These are phyloP conservation scores for Xylaria multiplex DNA, from an alignment of 2,329 filamentous ascomycete species.

Conservation along the genomic window DNA sequence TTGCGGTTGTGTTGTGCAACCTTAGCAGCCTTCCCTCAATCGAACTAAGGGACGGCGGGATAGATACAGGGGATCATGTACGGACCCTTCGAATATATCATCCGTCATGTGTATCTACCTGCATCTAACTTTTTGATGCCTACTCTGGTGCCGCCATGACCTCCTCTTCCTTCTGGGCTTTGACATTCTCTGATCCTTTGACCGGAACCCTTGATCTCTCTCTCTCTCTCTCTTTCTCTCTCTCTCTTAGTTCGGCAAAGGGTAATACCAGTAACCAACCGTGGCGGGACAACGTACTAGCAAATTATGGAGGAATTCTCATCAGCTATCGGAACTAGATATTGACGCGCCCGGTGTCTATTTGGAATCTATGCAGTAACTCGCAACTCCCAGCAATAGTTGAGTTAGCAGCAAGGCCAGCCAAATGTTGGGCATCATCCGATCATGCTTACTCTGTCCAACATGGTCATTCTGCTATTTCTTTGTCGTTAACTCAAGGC, in stretches of 20 bases:
- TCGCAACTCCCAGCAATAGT: background rate
- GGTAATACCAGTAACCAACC: slow-evolving; percentile 16
- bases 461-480: background rate
- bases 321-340: slow-evolving; percentile 1
- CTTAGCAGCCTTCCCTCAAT: slow-evolving; percentile 21
- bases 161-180: slow-evolving; percentile 15
- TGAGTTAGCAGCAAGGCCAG: slow-evolving; percentile 2
- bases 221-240: too few relatives aligned
- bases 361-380: slow-evolving; percentile 7
- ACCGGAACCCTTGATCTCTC: slow-evolving; percentile 19
- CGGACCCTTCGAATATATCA: slow-evolving; percentile 22
- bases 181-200: slow-evolving; percentile 20
- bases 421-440: slow-evolving; percentile 25
- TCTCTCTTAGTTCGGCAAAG: slow-evolving; percentile 10
- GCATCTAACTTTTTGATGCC: slow-evolving; percentile 16
- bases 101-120: slow-evolving; percentile 14
- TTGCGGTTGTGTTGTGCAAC: slow-evolving; percentile 31
- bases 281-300: slow-evolving; percentile 3
- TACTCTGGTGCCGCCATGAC: slow-evolving; percentile 19
- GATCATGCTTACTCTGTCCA: slow-evolving; percentile 7
- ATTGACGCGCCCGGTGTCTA: slow-evolving; percentile 24
- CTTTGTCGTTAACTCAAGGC: background rate
- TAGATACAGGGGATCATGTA: slow-evolving; percentile 11
- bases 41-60: background rate
- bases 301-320: slow-evolving; percentile 6